These are phyloP conservation scores for Fusarium sambucinum DNA, from an alignment of 2,329 filamentous ascomycete genomes.

Conservation along the genomic window DNA sequence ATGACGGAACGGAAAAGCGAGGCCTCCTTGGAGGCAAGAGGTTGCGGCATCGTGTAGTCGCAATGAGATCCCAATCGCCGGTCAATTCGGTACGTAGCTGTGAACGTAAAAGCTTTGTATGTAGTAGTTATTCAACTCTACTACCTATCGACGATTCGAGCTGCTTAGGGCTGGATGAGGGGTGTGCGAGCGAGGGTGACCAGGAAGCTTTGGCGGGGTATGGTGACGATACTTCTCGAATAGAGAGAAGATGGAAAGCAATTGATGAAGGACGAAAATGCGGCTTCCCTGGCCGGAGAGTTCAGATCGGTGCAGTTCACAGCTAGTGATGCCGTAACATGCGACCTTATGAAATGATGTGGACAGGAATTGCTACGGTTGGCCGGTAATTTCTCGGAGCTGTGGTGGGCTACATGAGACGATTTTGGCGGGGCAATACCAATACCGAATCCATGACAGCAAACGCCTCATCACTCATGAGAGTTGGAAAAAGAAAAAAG, in stretches of 20 bases:
- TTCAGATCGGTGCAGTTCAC: constrained; percentile 32
- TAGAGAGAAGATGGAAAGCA: constrained; percentile 1
- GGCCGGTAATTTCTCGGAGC: constrained; percentile 50
- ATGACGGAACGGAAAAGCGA: constrained; percentile 95
- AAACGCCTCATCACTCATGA: constrained; percentile 18
- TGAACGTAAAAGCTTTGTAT: constrained; percentile 1
- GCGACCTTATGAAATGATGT: constrained; percentile 40
- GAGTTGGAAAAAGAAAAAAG: neutral
- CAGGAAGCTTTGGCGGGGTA: constrained; percentile 31
- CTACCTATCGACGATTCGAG: constrained; percentile 28
- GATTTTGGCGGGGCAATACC: constrained; percentile 42
- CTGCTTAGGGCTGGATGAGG: constrained; percentile 35
- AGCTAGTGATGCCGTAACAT: constrained; percentile 26
- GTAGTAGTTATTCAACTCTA: constrained; percentile 22
- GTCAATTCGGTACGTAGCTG: neutral
- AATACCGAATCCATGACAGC: constrained; percentile 32
- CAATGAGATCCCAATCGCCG: neutral
- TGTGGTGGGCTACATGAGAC: constrained; percentile 41
- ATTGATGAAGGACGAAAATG: constrained; percentile 35
- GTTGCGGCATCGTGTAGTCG: constrained; percentile 72
- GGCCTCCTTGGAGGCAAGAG: constrained; percentile 86
- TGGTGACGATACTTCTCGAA: constrained; percentile 25
- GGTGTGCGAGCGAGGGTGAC: constrained; percentile 30
- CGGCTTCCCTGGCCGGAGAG: constrained; percentile 44
- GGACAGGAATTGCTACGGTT: constrained; percentile 47